These are phyloP conservation scores for Suillus subaureus DNA, from an alignment of 768 basidiomycete genomes.

Conservation along the genomic window DNA sequence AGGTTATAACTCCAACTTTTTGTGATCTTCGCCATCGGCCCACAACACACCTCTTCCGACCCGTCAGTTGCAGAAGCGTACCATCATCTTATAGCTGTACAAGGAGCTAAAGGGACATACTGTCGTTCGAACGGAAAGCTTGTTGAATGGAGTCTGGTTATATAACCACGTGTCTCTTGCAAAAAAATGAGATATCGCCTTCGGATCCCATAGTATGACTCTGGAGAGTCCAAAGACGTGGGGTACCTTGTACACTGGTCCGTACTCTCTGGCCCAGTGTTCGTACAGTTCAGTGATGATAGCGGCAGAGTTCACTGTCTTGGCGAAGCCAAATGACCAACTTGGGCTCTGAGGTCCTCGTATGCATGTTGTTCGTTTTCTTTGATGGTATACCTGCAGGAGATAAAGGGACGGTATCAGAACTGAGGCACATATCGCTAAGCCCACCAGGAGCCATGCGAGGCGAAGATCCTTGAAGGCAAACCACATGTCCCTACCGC, in stretches of 20 bases:
- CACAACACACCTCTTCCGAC: slow-evolving; percentile 32
- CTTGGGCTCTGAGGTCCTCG: slow-evolving; percentile 42
- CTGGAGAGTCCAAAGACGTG: slow-evolving; percentile 34
- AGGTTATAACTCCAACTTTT: not conserved
- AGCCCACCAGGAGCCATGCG: not conserved
- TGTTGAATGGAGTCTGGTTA: slow-evolving; percentile 37
- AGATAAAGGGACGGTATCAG: not conserved
- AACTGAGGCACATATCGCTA: not conserved
- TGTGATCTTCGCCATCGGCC: slow-evolving; percentile 28
- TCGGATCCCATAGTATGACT: slow-evolving; percentile 44
- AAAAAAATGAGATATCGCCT: slow-evolving; percentile 51
- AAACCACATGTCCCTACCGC: not conserved
- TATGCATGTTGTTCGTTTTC: slow-evolving; percentile 30
- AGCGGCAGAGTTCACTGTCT: slow-evolving; percentile 25
- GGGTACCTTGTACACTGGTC: slow-evolving; percentile 43
- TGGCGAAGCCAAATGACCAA: slow-evolving; percentile 42
- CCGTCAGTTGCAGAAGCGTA: not conserved
- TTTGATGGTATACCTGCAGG: not conserved
- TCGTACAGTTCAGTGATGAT: slow-evolving; percentile 39
- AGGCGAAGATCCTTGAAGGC: not conserved
- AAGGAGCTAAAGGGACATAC: slow-evolving; percentile 25
- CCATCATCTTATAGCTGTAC: not conserved
- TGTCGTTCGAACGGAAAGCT: slow-evolving; percentile 40
- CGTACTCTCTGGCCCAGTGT: slow-evolving; percentile 46
- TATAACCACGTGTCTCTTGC: slow-evolving; percentile 50